Evolutionary conservation across 257 asterid genomes (phyloP).

Genomic region (Solanum appendiculatum): DNA sequence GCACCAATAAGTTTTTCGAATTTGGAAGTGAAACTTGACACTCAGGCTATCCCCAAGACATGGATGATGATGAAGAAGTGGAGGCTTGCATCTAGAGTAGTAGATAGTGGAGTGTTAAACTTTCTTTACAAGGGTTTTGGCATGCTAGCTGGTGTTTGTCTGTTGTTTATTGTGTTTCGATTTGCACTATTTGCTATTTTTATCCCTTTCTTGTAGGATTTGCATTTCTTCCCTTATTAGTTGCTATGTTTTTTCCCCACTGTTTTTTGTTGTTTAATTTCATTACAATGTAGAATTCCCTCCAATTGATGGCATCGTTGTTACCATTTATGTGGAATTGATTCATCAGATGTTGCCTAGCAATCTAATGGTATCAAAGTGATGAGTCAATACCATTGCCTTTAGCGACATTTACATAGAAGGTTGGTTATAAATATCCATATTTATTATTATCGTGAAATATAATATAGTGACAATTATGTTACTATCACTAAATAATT

Average conservation of each 20-base stretch:
- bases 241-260: not conserved
- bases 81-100: not conserved
- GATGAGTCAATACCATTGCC: too few relatives aligned
- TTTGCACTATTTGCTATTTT: not conserved
- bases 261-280: not conserved
- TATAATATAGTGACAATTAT: too few relatives aligned
- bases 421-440: too few relatives aligned
- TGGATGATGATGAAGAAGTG: not conserved
- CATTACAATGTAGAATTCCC: not conserved
- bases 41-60: not conserved
- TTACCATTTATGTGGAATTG: not conserved
- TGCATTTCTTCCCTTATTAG: not conserved
- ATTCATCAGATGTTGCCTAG: not conserved
- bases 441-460: too few relatives aligned
- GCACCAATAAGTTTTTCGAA: not conserved
- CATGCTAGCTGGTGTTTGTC: not conserved
- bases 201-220: too few relatives aligned
- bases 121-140: not conserved
- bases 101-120: not conserved
- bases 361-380: not conserved
- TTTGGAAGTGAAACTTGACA: not conserved
- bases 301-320: not conserved
- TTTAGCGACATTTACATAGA: too few relatives aligned
- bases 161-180: not conserved
- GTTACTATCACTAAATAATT: not conserved